Evolutionary conservation across 108 stramenopile species (phyloP), one percentile per base, ranked within the genome.

Genomic region (Stephanodiscus triporus): DNA sequence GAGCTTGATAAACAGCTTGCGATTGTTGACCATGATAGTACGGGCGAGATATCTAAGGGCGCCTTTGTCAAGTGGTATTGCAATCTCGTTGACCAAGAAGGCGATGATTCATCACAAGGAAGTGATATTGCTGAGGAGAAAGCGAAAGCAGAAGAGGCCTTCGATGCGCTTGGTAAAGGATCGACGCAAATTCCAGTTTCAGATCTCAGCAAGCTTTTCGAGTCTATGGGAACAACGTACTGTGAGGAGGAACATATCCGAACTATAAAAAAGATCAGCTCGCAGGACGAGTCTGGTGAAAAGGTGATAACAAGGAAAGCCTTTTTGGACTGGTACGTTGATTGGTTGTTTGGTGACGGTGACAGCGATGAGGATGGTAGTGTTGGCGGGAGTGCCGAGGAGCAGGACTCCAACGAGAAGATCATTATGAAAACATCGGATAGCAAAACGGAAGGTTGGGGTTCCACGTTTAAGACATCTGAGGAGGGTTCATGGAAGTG

Each of bases 401-500:
- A 61, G n/a, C 71, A 56, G 47, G 66, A 14, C 36, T 40, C 29
- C n/a, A 83, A 74, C 49, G 61, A 63, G 2, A 67, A 72, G n/a
- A 38, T 61, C 6, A 26, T 49, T 19, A 57, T 26, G 27, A 14
- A 27, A 30, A 34, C 17, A 17, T 38, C n/a, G n/a, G 72, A 55
- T 17, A 68, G 34, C 38, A 53, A 82, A 49, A 53, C 60, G 10
- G 60, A 82, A 67, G 88, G 86, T 51, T 80, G 87, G 81, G 83
- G 84, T 14, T 47, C 57, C 56, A 59, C 78, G 4, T 88, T 91
- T 63, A 74, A 81, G 48, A 40, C 72, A 27, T 72, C 81, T 20
- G 85, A 89, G 55, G 78, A 85, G 54, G 87, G 85, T 36, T 86
- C 82, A 20, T 97, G 96, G 96, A 97, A 94, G 73, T 97, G 96